Percentiles rank a stretch among this genome's conserved stretches.
phyloP scores from a whole-genome alignment of 768 basidiomycete genomes.

The Mycena crocata region DNA sequence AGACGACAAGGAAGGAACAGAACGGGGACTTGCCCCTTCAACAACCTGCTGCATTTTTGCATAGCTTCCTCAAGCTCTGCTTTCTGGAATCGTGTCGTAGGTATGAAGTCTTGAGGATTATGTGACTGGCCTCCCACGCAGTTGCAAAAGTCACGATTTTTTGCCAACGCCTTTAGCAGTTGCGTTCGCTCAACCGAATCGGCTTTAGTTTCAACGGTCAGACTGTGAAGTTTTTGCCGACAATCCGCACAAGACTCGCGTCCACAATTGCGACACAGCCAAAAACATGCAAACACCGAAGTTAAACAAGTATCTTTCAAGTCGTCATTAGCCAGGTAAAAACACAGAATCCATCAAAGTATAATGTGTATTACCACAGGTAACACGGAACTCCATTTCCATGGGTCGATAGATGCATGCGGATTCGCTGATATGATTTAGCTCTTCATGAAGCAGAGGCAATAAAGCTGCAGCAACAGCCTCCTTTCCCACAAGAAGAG shows the following conservation, averaged over 20 bases:
- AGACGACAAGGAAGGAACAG: neutral
- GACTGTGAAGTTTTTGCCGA: slow-evolving; percentile 71
- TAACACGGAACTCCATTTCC: slow-evolving; percentile 86
- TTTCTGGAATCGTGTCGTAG: too few relatives aligned
- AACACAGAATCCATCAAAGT: neutral
- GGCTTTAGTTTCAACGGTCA: slow-evolving; percentile 64
- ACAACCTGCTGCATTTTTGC: too few relatives aligned
- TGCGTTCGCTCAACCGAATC: slow-evolving; percentile 59
- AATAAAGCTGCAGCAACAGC: slow-evolving; percentile 77
- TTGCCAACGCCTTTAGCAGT: slow-evolving; percentile 66
- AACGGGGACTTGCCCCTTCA: too few relatives aligned
- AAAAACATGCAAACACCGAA: slow-evolving; percentile 88
- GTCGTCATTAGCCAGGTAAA: neutral
- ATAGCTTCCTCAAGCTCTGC: too few relatives aligned
- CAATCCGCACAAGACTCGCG: slow-evolving; percentile 91
- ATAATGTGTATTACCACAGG: slow-evolving; percentile 72
- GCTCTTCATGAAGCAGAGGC: slow-evolving; percentile 72
- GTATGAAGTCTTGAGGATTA: too few relatives aligned
- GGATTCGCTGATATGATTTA: slow-evolving; percentile 66
- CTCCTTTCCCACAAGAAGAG: slow-evolving; percentile 49
- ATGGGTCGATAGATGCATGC: slow-evolving; percentile 74
- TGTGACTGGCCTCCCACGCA: too few relatives aligned
- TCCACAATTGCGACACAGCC: slow-evolving; percentile 90
- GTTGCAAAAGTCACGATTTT: slow-evolving; percentile 70
- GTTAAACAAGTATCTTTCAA: slow-evolving; percentile 91